Base-by-base conservation (phyloP, 2,329 filamentous ascomycete genomes). In the Pseudofabraea citricarpa region DNA sequence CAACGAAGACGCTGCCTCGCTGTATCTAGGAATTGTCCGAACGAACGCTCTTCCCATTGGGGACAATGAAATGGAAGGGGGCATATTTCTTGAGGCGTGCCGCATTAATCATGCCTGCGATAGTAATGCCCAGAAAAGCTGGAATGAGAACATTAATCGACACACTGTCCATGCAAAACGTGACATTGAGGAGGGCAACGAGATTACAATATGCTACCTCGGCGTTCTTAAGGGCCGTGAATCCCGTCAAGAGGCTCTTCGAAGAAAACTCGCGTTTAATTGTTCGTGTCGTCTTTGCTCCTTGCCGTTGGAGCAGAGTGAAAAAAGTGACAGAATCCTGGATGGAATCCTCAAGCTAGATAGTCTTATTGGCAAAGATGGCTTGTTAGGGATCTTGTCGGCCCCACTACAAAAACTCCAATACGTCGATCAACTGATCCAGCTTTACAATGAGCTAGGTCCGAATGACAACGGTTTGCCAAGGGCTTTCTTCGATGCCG, bases 31-130 rank as follows among this genome's bases (percentile, higher is more conserved):
- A 7, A 56, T 55, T 12, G 15, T 48, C 19, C 36, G 15, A 42
- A 53, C 46, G 31, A 53, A 53, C 41, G 21, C 43, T 22, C 39
- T 56, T 2, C 43, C 45, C 13, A 6, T 40, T 20, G 40, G 40
- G 31, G 41, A 18, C 6, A 19, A 45, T 58, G 49, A 60, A 61
- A 39, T 50, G 54, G 46, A 56, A 44, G 58, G 54, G 6, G 64
- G 52, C 2, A 53, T 67, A 22, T 67, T 66, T 43, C 52, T 63
- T 3, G 36, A 61, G 29, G 61, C 61, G 37, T 60, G 53, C 26
- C 54, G 59, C 24, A 58, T 68, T 44, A 68, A 68, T 31, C 64
- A 67, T 41, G 52, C 61, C 24, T 69, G 64, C 42, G 51, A 59
- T 36, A 57, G 59, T 21, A 68, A 68, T 37, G 59, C 60, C 20